Base-by-base conservation (phyloP, 2,329 filamentous ascomycete genomes). In the Fusarium chaquense region DNA sequence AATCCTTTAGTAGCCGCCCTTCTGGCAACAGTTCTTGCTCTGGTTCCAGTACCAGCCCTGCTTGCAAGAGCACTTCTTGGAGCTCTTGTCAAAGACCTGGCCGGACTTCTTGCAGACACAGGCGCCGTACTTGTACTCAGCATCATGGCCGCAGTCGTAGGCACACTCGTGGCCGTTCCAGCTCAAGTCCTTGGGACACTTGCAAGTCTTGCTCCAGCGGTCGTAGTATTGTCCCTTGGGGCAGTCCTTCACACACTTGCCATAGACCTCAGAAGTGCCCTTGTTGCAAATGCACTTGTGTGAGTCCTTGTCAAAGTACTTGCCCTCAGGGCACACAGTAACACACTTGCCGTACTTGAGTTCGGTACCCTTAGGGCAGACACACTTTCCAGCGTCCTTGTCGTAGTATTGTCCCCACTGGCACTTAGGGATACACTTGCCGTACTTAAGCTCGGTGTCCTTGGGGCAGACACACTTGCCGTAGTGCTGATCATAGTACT, bases 31-130 rank as follows among this genome's bases (percentile, higher is more conserved):
- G 2, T 50, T 38, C 59, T 71, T 69, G 24, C 55, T 16, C 24
- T 69, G 40, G 56, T 66, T 33, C 15, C 26, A 71, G 49, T 43
- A 60, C 49, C 52, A 59, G 2, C 63, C 66, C 1, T 54, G 9
- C 64, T 72, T 70, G 57, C 70, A 73, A 24, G 30, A 43, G 43
- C 70, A 72, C 40, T 46, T 52, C 62, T 67, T 70, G 43, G 32
- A 28, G 33, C 69, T 35, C 53, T 64, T 58, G 60, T 72, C 32
- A 32, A 56, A 72, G 26, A 65, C 52, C 46, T 67, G 62, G 58
- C 55, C 60, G 26, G 60, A 36, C 57, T 62, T 73, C 53, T 62
- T 71, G 55, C 70, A 73, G 41, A 73, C 65, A 15, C 70, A 73
- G n/a, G 22, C 54, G n/a, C 58, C 65, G 35, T 63, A 52, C 56